Evolutionary conservation across 257 asterid genomes (phyloP).

Genomic region (Penstemon newberryi): DNA sequence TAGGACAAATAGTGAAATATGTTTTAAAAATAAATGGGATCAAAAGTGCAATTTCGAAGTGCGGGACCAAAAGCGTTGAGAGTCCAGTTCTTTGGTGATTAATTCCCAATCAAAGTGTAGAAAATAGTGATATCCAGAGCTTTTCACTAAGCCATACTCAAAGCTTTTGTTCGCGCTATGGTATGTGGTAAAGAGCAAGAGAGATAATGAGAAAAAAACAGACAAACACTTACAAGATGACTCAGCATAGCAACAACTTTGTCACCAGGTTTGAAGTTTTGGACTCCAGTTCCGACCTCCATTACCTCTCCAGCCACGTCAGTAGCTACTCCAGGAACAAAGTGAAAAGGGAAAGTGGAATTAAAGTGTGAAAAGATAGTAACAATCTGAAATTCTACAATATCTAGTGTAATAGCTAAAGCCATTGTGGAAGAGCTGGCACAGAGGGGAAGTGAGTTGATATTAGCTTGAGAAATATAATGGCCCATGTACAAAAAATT

Average conservation of each 20-base stretch:
- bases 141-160: background rate
- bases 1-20: too few relatives aligned
- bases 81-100: too few relatives aligned
- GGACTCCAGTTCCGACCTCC: conserved; percentile 64
- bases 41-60: too few relatives aligned
- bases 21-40: too few relatives aligned
- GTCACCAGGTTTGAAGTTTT: conserved; percentile 66
- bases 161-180: background rate
- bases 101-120: too few relatives aligned
- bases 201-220: background rate
- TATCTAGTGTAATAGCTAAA: too few relatives aligned
- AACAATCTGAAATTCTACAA: too few relatives aligned
- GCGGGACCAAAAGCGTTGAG: too few relatives aligned
- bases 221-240: conserved; percentile 38
- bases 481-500: too few relatives aligned
- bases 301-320: conserved; percentile 78
- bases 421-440: too few relatives aligned
- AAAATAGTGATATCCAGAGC: background rate
- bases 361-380: background rate
- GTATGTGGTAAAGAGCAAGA: background rate
- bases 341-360: background rate
- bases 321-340: conserved; percentile 42
- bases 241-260: conserved; percentile 63
- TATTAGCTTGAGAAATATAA: too few relatives aligned
- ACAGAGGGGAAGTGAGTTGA: too few relatives aligned